These are phyloP conservation scores for Pogostemon cablin DNA, from an alignment of 257 asterid genomes.

Conservation along the genomic window DNA sequence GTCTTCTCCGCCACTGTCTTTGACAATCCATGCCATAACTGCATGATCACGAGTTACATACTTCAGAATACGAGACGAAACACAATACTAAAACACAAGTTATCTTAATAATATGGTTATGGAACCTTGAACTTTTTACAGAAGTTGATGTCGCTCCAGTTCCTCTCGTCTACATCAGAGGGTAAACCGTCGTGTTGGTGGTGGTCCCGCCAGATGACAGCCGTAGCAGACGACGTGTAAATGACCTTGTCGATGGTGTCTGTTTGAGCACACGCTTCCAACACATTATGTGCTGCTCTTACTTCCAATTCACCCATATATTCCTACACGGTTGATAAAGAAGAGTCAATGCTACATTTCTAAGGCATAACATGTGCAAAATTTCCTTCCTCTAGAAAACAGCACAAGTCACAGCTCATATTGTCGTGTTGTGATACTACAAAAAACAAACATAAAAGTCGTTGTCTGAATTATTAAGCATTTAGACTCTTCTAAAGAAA, in stretches of 20 bases:
- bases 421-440: slow-evolving; percentile 7
- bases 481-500: neutral
- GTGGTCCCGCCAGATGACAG: slow-evolving; percentile 70
- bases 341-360: neutral
- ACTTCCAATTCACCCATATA: slow-evolving; percentile 85
- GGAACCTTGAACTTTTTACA: slow-evolving; percentile 80
- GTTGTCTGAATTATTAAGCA: neutral
- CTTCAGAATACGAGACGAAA: neutral
- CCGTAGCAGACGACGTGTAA: slow-evolving; percentile 90
- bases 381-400: slow-evolving; percentile 3
- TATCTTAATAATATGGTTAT: neutral
- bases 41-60: neutral
- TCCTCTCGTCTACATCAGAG: slow-evolving; percentile 64
- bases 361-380: slow-evolving; percentile 1
- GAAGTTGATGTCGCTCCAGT: slow-evolving; percentile 80
- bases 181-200: slow-evolving; percentile 30
- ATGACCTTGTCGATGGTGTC: slow-evolving; percentile 78
- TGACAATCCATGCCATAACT: slow-evolving; percentile 91
- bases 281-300: slow-evolving; percentile 93
- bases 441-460: neutral
- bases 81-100: neutral
- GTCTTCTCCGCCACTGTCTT: slow-evolving; percentile 88
- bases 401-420: slow-evolving; percentile 22
- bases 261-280: slow-evolving; percentile 97
- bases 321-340: slow-evolving; percentile 51